Evolutionary conservation across 208 protist genomes (phyloP).

Genomic region (Trypanosoma vivax): DNA sequence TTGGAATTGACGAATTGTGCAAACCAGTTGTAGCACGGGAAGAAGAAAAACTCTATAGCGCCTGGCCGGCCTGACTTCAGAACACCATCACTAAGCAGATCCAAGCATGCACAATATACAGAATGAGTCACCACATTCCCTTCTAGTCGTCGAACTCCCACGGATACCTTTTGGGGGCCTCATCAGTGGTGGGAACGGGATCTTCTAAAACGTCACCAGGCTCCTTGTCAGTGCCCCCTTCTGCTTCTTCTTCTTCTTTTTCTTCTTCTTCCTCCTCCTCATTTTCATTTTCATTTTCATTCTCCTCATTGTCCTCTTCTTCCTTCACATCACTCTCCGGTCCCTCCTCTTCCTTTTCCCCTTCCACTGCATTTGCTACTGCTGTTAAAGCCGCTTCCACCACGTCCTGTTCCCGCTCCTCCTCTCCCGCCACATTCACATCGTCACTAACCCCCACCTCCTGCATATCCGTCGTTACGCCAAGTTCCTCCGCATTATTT

Average conservation of each 20-base stretch:
- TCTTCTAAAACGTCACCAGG: too few relatives aligned
- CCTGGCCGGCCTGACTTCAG: too few relatives aligned
- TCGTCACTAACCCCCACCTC: too few relatives aligned
- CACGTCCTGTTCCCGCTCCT: neutral
- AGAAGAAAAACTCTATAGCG: conserved; percentile 4
- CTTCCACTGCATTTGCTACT: too few relatives aligned
- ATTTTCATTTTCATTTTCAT: conserved; percentile 3
- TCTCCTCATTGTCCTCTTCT: neutral
- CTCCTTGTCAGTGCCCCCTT: neutral
- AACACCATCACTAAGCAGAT: too few relatives aligned
- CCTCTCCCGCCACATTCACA: too few relatives aligned
- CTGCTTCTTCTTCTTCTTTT: conserved; percentile 6
- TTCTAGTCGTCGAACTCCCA: neutral
- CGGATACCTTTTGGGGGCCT: neutral
- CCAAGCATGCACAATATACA: too few relatives aligned
- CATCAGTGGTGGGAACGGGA: too few relatives aligned
- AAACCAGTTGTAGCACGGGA: neutral
- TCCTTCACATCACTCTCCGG: neutral
- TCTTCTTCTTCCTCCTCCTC: conserved; percentile 10
- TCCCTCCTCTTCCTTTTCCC: neutral
- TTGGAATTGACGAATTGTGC: neutral
- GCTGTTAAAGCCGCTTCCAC: neutral
- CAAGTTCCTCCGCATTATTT: too few relatives aligned
- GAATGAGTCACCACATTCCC: too few relatives aligned
- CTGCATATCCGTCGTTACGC: too few relatives aligned